Evolutionary conservation across 768 basidiomycete genomes (phyloP).

Genomic region (Sarcomyxa edulis): DNA sequence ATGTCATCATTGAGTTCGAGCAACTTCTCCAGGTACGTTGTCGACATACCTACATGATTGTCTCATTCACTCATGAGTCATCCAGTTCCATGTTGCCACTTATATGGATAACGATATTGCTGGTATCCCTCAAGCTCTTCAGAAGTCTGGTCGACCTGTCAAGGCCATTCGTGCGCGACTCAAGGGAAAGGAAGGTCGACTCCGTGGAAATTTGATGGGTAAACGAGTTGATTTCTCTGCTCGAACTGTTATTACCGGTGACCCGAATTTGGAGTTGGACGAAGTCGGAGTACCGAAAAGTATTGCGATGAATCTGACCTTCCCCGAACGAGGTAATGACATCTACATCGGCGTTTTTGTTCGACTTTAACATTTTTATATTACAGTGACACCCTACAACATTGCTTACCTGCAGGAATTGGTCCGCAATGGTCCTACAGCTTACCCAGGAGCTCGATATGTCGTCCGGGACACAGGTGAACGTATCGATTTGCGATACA

Average conservation of each 20-base stretch:
- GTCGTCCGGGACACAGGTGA: slow-evolving; percentile 97
- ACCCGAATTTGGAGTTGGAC: slow-evolving; percentile 93
- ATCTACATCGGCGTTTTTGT: neutral
- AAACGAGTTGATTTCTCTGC: slow-evolving; percentile 99
- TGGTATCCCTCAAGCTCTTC: slow-evolving; percentile 93
- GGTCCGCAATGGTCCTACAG: slow-evolving; percentile 90
- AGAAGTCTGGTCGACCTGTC: slow-evolving; percentile 95
- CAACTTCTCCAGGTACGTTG: slow-evolving; percentile 84
- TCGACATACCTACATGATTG: neutral
- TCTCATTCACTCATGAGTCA: slow-evolving; percentile 6
- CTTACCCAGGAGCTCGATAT: slow-evolving; percentile 95
- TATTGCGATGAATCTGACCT: slow-evolving; percentile 98
- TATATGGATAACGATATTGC: slow-evolving; percentile 99
- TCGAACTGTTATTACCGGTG: slow-evolving; percentile 98
- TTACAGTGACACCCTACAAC: slow-evolving; percentile 91
- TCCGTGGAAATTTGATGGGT: slow-evolving; percentile 98
- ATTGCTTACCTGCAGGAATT: slow-evolving; percentile 91
- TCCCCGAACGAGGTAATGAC: slow-evolving; percentile 89
- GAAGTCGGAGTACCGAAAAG: slow-evolving; percentile 94
- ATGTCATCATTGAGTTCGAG: slow-evolving; percentile 94
- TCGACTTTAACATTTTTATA: neutral
- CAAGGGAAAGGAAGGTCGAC: slow-evolving; percentile 97
- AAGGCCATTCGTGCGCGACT: slow-evolving; percentile 97
- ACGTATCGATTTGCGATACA: slow-evolving; percentile 93
- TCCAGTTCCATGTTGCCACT: slow-evolving; percentile 94